Evolutionary conservation across 108 stramenopile species (phyloP).

Genomic region (Aurantiochytrium sp.): DNA sequence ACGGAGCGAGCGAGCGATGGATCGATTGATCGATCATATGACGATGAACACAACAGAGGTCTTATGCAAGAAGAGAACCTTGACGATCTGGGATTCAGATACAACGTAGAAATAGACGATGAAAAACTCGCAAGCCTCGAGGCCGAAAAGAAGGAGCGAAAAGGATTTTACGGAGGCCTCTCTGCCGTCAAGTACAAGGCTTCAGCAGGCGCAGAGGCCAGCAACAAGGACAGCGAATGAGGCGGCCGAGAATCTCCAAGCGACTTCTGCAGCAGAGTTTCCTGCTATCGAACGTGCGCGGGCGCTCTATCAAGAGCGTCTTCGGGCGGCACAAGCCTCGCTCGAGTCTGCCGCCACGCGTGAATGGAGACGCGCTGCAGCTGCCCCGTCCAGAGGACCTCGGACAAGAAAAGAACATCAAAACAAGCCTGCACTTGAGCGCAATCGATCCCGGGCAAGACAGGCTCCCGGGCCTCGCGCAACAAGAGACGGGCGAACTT

Average conservation of each 20-base stretch:
- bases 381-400: neutral
- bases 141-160: neutral
- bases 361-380: neutral
- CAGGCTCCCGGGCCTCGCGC: neutral
- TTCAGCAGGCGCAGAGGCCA: neutral
- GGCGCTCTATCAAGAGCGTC: neutral
- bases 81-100: neutral
- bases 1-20: neutral
- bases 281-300: neutral
- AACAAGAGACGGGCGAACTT: neutral
- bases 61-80: constrained; percentile 12
- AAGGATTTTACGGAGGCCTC: neutral
- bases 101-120: neutral
- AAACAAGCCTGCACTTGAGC: neutral
- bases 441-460: neutral
- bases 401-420: neutral
- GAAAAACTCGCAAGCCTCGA: neutral
- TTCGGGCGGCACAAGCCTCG: neutral
- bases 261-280: neutral
- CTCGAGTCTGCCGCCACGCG: neutral
- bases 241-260: neutral
- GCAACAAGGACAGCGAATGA: neutral
- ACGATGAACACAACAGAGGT: neutral
- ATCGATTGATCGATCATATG: neutral
- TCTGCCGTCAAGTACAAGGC: neutral